phyloP scores from a whole-genome alignment of 192 early-diverging fungal species.

The Gigaspora rosea region DNA sequence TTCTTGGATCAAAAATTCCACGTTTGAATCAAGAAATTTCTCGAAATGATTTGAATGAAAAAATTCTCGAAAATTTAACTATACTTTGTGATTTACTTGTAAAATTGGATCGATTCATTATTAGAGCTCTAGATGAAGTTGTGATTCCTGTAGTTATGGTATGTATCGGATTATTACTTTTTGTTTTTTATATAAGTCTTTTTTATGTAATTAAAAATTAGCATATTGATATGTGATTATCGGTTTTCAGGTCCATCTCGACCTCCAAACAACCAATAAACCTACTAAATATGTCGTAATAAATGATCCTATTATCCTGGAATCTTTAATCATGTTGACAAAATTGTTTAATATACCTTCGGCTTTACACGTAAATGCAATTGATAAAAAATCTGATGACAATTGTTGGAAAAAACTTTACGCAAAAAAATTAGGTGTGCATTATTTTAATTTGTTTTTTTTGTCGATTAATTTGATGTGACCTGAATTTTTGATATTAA shows the following conservation, averaged over 20 bases:
- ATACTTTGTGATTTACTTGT: not conserved
- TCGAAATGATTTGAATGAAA: not conserved
- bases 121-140: conserved; percentile 13
- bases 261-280: not conserved
- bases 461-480: not conserved
- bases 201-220: too few species aligned
- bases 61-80: not conserved
- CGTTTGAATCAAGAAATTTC: too few species aligned
- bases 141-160: conserved; percentile 25
- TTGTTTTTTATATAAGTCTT: not conserved
- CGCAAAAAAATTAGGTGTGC: conserved; percentile 7
- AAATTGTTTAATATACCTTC: not conserved
- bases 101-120: not conserved
- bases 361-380: not conserved
- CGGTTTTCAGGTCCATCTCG: not conserved
- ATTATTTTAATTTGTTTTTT: not conserved
- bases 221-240: too few species aligned
- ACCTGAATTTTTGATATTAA: not conserved
- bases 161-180: not conserved
- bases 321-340: not conserved
- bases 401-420: conserved; percentile 19
- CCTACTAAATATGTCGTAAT: not conserved
- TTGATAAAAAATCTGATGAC: not conserved
- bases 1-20: too few species aligned
- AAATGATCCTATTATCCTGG: not conserved